A percentile compares a stretch with the other conserved stretches of the same genome.
Evolutionary conservation across 345 rosid species (phyloP).

Genomic region (Carallia pectinifolia): DNA sequence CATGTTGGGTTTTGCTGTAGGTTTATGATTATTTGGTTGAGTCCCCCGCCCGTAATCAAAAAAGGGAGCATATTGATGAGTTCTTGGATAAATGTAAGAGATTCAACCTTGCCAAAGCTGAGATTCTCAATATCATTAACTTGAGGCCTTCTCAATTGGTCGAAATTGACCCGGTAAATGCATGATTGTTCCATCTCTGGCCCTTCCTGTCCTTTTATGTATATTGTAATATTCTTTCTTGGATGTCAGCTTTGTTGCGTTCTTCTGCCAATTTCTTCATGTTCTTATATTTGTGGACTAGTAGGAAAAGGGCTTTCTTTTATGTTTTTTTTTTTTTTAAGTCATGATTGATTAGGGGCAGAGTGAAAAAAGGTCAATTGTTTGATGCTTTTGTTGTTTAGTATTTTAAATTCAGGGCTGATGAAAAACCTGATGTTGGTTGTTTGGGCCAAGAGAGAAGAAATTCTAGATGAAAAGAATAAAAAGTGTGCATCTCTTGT

Average conservation of each 20-base stretch:
- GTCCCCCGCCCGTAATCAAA: constrained; percentile 55
- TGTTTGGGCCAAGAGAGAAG: too few species aligned
- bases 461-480: too few species aligned
- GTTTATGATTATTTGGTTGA: constrained; percentile 71
- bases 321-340: too few species aligned
- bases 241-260: too few species aligned
- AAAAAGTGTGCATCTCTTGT: too few species aligned
- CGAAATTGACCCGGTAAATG: constrained; percentile 54
- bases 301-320: too few species aligned
- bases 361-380: too few species aligned
- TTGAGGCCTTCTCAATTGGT: constrained; percentile 50
- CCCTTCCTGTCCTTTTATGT: not conserved
- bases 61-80: constrained; percentile 48
- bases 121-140: constrained; percentile 71
- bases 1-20: constrained; percentile 28
- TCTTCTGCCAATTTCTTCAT: not conserved
- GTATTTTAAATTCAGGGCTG: too few species aligned
- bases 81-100: constrained; percentile 51
- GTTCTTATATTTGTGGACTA: not conserved
- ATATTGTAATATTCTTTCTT: too few species aligned
- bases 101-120: constrained; percentile 71
- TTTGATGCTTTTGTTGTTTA: too few species aligned
- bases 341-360: too few species aligned
- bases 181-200: not conserved
- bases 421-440: too few species aligned